Conservation (phyloP, 345 rosid genomes). For the Citrus medica region DNA sequence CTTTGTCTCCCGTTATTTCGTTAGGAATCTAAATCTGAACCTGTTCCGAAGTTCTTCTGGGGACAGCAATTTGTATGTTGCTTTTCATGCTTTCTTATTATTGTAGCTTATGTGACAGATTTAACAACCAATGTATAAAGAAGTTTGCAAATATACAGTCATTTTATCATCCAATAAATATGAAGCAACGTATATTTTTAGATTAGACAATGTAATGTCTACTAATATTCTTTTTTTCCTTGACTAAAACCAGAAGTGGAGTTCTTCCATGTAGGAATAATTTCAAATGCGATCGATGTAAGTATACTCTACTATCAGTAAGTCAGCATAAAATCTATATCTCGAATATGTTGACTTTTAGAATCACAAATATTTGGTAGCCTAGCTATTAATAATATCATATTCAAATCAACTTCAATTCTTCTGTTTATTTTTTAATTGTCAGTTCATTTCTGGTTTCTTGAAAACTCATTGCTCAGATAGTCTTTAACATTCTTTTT, state of each 20-base stretch:
- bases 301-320: slow-evolving; percentile 20
- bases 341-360: not conserved
- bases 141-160: not conserved
- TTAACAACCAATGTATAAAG: not conserved
- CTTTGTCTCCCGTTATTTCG: slow-evolving; percentile 13
- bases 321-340: not conserved
- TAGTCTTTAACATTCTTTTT: not conserved
- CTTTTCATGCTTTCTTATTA: not conserved
- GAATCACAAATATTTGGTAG: not conserved
- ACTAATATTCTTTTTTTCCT: not conserved
- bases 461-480: not conserved
- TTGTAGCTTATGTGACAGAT: not conserved
- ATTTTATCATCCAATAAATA: not conserved
- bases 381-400: not conserved
- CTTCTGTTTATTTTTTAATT: not conserved
- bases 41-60: slow-evolving; percentile 49
- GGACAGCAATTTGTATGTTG: slow-evolving; percentile 43
- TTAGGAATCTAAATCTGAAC: slow-evolving; percentile 62
- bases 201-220: not conserved
- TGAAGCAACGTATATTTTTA: not conserved
- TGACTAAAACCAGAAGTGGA: slow-evolving; percentile 25
- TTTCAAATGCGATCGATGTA: slow-evolving; percentile 54
- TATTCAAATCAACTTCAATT: not conserved
- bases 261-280: slow-evolving; percentile 52
- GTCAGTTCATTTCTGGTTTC: not conserved